Evolutionary conservation across 345 rosid genomes (phyloP), one percentile per base, ranked within the genome.

Genomic region (Melastoma malabathricum): DNA sequence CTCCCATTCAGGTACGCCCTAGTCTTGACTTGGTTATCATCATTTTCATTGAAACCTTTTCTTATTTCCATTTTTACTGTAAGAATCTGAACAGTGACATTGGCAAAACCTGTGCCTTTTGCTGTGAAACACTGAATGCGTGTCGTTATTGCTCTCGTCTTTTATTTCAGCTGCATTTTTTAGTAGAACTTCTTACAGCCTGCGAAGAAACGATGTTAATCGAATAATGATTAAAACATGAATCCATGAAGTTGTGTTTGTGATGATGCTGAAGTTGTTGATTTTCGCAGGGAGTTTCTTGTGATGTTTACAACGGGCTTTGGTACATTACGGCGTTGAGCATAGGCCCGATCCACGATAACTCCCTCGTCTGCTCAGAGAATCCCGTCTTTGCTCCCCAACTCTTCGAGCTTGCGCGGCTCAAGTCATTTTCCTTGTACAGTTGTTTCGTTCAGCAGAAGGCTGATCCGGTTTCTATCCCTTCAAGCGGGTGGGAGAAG

Each of bases 241-340:
- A 2, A 5, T 31, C 10, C 9, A 31, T 22, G 54, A 51, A 31
- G 38, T 51, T 39, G 44, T 56, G 27, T 38, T 43, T 34, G 43
- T 15, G 43, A 50, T 39, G 18, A 4, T 1, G 14, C 13, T 17
- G 23, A 39, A 15, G 17, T n/a, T 22, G 60, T 65, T 56, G 55
- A 29, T 55, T 50, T 12, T 51, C 25, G 50, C 80, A 90, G 96
- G 98, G 98, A 48, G 86, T 86, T 20, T 73, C 86, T 48, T 90
- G 98, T 75, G 98, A 86, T 74, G 48, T 90, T 39, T 72, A 69
- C 57, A 67, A 71, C 61, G 86, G 80, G 16, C 74, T 59, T 48
- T 90, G 98, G 96, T 90, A 83, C 69, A 86, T 82, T 46, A 90
- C 94, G 47, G 56, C 68, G 55, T 60, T 90, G 49, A 84, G 72